These are phyloP conservation scores for Cinnamomum micranthum DNA, from an alignment of 164 flowering plant genomes.

Conservation along the genomic window DNA sequence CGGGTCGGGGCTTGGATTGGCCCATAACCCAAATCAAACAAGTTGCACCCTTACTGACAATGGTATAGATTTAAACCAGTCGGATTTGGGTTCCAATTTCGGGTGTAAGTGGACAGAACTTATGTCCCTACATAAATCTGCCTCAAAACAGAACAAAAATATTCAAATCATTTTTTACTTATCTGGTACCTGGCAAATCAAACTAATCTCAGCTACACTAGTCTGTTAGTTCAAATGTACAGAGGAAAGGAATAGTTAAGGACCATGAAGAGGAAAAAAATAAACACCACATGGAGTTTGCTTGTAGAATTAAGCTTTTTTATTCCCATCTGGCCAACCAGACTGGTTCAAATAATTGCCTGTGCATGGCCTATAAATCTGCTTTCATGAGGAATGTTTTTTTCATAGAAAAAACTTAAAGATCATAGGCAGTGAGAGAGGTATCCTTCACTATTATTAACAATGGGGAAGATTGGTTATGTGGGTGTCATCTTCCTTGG, in stretches of 20 bases:
- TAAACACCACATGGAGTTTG: neutral
- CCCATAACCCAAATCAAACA: too few species aligned
- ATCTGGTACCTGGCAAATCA: neutral
- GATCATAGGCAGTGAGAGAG: neutral
- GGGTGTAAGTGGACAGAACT: too few species aligned
- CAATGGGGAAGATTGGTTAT: constrained; percentile 13
- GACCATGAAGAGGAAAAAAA: neutral
- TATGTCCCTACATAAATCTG: too few species aligned
- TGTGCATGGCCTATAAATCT: neutral
- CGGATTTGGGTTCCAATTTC: too few species aligned
- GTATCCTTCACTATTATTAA: neutral
- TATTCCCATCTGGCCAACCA: neutral
- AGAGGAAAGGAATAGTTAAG: neutral
- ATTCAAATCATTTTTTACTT: too few species aligned
- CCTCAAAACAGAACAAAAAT: too few species aligned
- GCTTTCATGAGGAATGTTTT: neutral
- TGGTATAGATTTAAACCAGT: too few species aligned
- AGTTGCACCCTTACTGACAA: too few species aligned
- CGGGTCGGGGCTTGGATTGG: too few species aligned
- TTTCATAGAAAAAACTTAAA: neutral
- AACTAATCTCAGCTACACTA: neutral
- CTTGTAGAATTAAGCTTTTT: neutral
- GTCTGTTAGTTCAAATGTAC: neutral
- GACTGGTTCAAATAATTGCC: neutral
- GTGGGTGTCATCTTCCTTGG: constrained; percentile 18